These are phyloP conservation scores for Pistacia vera DNA, from an alignment of 345 rosid genomes.

Conservation along the genomic window DNA sequence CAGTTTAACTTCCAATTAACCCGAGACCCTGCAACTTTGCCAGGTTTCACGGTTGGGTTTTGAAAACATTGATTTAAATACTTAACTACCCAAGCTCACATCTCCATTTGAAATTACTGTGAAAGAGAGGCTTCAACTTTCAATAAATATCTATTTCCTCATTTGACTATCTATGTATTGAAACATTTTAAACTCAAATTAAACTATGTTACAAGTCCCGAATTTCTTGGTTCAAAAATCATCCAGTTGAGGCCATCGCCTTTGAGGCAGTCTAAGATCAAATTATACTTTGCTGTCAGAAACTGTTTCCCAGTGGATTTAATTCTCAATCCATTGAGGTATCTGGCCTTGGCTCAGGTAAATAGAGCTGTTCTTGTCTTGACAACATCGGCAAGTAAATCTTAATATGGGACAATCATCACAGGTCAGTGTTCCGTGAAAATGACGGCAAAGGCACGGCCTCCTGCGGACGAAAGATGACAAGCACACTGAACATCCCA, in stretches of 20 bases:
- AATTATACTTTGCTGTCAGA: not conserved
- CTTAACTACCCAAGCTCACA: not conserved
- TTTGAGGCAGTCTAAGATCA: slow-evolving; percentile 3
- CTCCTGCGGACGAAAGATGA: slow-evolving; percentile 90
- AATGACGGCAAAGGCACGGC: slow-evolving; percentile 90
- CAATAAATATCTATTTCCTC: slow-evolving; percentile 7
- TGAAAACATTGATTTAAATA: too few relatives aligned
- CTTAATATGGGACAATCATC: slow-evolving; percentile 20
- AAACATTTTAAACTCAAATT: slow-evolving; percentile 15
- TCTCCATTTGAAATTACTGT: not conserved
- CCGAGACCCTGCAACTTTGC: too few relatives aligned
- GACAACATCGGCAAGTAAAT: slow-evolving; percentile 1
- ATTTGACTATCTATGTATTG: not conserved
- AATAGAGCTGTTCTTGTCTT: not conserved
- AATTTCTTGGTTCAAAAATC: slow-evolving; percentile 22
- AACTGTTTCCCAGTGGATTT: not conserved
- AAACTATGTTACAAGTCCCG: slow-evolving; percentile 37
- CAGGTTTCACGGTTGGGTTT: too few relatives aligned
- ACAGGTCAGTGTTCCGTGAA: slow-evolving; percentile 81
- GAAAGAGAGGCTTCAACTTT: not conserved
- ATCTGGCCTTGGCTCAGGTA: slow-evolving; percentile 5
- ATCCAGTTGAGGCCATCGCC: not conserved
- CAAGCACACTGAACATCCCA: slow-evolving; percentile 88
- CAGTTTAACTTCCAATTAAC: too few relatives aligned
- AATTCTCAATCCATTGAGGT: not conserved